Conservation (phyloP, 768 basidiomycete genomes). For the Termitomyces sp. region DNA sequence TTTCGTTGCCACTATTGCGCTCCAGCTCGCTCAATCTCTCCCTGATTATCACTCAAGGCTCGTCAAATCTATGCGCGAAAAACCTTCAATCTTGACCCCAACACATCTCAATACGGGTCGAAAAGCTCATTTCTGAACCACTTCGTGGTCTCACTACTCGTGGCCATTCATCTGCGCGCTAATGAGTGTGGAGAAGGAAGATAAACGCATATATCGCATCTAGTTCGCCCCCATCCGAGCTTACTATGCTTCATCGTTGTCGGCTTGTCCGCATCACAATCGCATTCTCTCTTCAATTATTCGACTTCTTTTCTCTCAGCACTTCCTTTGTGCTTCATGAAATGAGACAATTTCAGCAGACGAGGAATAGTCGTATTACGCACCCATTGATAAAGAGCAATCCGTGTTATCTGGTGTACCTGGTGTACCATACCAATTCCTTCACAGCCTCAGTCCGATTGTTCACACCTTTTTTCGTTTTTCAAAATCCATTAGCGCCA, state of each 20-base stretch:
- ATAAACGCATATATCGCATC: background rate
- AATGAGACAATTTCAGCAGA: background rate
- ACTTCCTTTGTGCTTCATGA: background rate
- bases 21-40: background rate
- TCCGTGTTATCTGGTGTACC: too few species aligned
- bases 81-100: background rate
- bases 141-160: background rate
- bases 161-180: background rate
- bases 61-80: background rate
- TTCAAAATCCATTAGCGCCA: too few species aligned
- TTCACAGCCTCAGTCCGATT: too few species aligned
- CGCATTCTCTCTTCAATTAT: background rate
- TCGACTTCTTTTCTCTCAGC: background rate
- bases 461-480: too few species aligned
- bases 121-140: background rate
- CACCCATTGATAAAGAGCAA: too few species aligned
- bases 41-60: background rate
- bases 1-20: background rate
- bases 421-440: too few species aligned
- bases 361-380: too few species aligned
- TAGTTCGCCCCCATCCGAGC: background rate
- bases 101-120: background rate
- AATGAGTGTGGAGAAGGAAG: background rate
- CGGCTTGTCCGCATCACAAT: background rate
- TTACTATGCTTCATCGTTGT: background rate